These are phyloP conservation scores for Noccaea caerulescens DNA, from an alignment of 345 rosid species.

Conservation along the genomic window DNA sequence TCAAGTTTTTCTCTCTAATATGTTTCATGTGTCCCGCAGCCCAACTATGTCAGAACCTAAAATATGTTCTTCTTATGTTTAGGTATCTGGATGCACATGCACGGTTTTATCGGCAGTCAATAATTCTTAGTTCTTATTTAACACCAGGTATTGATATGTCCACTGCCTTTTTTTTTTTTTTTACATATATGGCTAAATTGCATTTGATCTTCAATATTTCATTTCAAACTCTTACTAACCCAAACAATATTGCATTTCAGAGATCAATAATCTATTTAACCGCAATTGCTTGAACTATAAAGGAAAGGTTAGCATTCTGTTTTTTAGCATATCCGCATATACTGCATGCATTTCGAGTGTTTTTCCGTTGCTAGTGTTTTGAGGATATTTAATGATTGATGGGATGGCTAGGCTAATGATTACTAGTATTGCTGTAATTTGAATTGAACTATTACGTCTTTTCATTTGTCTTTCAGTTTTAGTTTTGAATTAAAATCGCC, in stretches of 20 bases:
- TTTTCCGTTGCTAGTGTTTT: constrained; percentile 17
- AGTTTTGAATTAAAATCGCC: constrained; percentile 5
- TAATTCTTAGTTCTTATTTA: constrained; percentile 70
- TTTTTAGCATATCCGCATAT: constrained; percentile 13
- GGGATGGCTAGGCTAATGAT: constrained; percentile 16
- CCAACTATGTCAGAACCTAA: not conserved
- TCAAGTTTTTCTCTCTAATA: constrained; percentile 15
- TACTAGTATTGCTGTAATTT: not conserved
- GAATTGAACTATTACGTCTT: constrained; percentile 9
- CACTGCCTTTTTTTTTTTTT: constrained; percentile 17
- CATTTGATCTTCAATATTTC: not conserved
- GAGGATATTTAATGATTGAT: constrained; percentile 32
- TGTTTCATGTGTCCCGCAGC: constrained; percentile 10
- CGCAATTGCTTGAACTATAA: constrained; percentile 64
- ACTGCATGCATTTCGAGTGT: constrained; percentile 4
- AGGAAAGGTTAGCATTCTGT: constrained; percentile 69
- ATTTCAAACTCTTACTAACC: constrained; percentile 33
- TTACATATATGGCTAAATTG: constrained; percentile 4
- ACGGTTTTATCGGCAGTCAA: constrained; percentile 74
- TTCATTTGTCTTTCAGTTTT: constrained; percentile 17
- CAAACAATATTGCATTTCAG: constrained; percentile 48
- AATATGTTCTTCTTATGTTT: constrained; percentile 28
- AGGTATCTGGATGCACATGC: constrained; percentile 92
- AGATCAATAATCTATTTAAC: constrained; percentile 79
- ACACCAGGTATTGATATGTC: constrained; percentile 66